Conservation (phyloP, 176 grass and related monocot genomes). For the Oryza longistaminata region DNA sequence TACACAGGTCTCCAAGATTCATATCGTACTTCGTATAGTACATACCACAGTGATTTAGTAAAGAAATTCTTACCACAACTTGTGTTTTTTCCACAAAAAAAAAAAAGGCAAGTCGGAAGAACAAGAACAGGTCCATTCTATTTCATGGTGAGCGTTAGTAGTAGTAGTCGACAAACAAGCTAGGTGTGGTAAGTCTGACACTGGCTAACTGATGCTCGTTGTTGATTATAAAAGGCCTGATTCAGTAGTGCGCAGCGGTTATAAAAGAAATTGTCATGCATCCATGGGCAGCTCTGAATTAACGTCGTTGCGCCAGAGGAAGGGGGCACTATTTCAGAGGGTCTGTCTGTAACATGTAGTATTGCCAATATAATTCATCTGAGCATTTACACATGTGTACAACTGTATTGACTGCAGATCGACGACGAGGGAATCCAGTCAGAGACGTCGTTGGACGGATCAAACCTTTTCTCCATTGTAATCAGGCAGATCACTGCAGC, state of each 20-base stretch:
- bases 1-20: not conserved
- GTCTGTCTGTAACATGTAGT: not conserved
- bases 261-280: not conserved
- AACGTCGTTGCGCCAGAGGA: not conserved
- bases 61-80: not conserved
- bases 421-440: not conserved
- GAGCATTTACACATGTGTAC: not conserved
- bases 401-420: not conserved
- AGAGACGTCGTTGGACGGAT: too few relatives aligned
- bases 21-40: too few relatives aligned
- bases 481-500: not conserved
- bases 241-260: not conserved
- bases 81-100: not conserved
- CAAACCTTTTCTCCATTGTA: too few relatives aligned
- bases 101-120: not conserved
- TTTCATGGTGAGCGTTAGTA: not conserved
- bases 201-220: not conserved
- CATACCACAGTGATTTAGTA: not conserved
- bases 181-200: not conserved
- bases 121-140: not conserved
- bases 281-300: not conserved
- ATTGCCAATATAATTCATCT: not conserved
- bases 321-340: not conserved
- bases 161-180: not conserved
- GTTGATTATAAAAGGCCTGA: not conserved